phyloP scores from a whole-genome alignment of 768 basidiomycete species.

The Lentinula sp. region DNA sequence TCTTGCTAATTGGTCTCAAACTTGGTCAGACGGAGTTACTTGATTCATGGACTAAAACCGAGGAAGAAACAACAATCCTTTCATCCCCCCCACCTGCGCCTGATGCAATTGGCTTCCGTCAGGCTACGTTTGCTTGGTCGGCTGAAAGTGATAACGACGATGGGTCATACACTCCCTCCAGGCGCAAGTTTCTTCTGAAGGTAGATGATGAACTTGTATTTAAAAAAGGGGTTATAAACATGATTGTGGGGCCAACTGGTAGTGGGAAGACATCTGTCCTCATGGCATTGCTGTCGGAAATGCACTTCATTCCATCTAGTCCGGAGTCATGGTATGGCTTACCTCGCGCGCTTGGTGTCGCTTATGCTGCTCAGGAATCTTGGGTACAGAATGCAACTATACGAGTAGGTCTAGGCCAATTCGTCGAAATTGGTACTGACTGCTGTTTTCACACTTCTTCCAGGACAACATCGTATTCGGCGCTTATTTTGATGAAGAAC shows the following conservation, averaged over 20 bases:
- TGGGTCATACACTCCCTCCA: constrained; percentile 6
- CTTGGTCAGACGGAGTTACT: not conserved
- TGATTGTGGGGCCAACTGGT: constrained; percentile 34
- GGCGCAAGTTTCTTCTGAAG: constrained; percentile 31
- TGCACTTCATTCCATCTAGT: constrained; percentile 35
- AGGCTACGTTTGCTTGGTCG: constrained; percentile 6
- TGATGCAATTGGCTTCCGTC: constrained; percentile 3
- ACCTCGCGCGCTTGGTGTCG: constrained; percentile 45
- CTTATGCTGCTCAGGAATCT: constrained; percentile 57
- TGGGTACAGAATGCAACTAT: constrained; percentile 62
- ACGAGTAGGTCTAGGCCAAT: constrained; percentile 18
- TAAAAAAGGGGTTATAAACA: constrained; percentile 31
- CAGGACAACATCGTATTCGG: constrained; percentile 40
- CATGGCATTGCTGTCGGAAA: constrained; percentile 22
- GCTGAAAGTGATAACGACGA: not conserved
- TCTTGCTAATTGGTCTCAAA: not conserved
- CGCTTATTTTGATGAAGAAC: constrained; percentile 27
- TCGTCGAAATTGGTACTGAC: not conserved
- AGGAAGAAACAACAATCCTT: not conserved
- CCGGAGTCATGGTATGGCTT: constrained; percentile 43
- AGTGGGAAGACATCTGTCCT: constrained; percentile 38
- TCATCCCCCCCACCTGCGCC: not conserved
- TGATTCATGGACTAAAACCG: not conserved
- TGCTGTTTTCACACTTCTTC: too few relatives aligned
- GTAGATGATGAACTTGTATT: constrained; percentile 37